Base-by-base conservation (phyloP, 2,329 filamentous ascomycete genomes). In the Colletotrichum sp. region DNA sequence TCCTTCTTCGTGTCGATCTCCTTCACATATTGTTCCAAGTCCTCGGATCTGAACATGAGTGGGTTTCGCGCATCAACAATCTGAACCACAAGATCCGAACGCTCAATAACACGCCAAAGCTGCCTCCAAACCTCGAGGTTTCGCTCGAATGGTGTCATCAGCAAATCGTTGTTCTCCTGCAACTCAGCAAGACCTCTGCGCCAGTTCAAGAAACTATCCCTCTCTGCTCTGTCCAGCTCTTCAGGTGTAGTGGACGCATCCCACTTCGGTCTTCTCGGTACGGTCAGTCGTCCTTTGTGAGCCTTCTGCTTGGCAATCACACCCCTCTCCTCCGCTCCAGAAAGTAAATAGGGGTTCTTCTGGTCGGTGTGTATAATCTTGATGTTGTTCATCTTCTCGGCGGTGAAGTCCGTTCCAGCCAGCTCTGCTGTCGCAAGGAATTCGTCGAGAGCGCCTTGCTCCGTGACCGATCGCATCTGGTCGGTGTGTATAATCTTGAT, bases 401-500 rank as follows among this genome's bases (percentile, higher is more conserved):
- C 97, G 1, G 96, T 98, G 85, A 99, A 99, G 84, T 99, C 97
- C 79, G 97, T 99, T 78, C 96, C 96, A n/a, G 97, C 97, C 80
- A 99, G 89, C 87, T 98, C 96, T 78, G 97, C 97, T 3, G 97
- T 99, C 73, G 94, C 95, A 78, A 99, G 88, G 85, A 99, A 99
- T 85, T 99, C 97, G 85, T 99, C 97, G 77, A 99, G 92, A 60
- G 96, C 96, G 79, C 94, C 96, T 86, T 99, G 97, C 88, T 99
- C 95, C 7, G 97, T 99, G 80, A 99, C 95, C 84, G 95, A 98
- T 88, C 96, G 95, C 97, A 99, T 98, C 89, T 98, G n/a, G n/a
- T n/a, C n/a, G n/a, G n/a, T n/a, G 84, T 99, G 97, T 80, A 99
- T 98, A 83, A 99, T 98, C 88, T 98, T 98, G 86, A 98, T 94